Base-by-base conservation (phyloP, 2,329 filamentous ascomycete genomes). In the Alternaria solani region DNA sequence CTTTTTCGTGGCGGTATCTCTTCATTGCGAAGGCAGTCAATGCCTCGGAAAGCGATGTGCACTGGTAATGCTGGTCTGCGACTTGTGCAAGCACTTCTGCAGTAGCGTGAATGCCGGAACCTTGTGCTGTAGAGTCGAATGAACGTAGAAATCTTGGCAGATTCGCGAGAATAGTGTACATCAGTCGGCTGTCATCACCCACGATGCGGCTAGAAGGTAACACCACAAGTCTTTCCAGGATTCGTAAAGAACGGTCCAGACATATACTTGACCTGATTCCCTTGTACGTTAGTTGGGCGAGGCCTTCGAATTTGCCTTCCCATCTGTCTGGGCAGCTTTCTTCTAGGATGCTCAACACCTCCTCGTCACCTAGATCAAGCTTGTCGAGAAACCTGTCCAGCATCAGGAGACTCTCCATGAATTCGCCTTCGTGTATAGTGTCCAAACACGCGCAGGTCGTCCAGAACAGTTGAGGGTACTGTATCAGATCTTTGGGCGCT, bases 401-500 rank as follows among this genome's bases (percentile, higher is more conserved):
- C 91, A 99, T 97, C 53, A 91, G 90, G 12, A 97, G 83, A 23
- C 92, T 93, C 75, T 97, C 95, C 63, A 95, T 86, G 64, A 97
- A 99, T 73, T 99, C 95, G 23, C 90, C 87, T 79, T 99, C 96
- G 66, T 98, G 96, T 72, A 98, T 96, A 0, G 95, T 98, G 73
- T 98, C 94, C 20, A 99, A 82, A 75, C 95, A 99, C 11, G 95
- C 95, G 71, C 94, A 97, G 0, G 92, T 97, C 0, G 94, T 96
- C 96, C 96, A 99, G 79, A 99, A 98, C 1, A 99, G 83, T 72
- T 98, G 94, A 2, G 95, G 95, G 66, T 97, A 97, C n/a, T 89
- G 88, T 48, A 96, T 80, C 2, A 99, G 84, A 74, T 94, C 91
- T 38, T 91, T 87, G 0, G 91, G 85, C 20, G 94, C 89, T 28